Conservation (phyloP, 2,329 filamentous ascomycete species). For the Diaporthe batatas region DNA sequence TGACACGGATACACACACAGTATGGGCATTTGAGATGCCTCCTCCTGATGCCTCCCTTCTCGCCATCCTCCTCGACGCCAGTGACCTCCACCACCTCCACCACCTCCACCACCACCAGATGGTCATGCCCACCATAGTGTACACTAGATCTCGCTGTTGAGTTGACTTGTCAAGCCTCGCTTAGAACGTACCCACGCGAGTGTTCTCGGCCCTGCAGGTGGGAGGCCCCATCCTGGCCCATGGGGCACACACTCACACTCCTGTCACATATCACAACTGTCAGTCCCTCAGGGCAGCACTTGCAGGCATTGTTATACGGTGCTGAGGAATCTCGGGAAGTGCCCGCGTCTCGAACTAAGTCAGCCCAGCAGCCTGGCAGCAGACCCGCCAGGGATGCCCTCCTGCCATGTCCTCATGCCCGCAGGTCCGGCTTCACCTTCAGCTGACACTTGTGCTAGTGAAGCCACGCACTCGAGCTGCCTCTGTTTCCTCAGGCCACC, state of each 20-base stretch:
- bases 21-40: neutral
- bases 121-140: neutral
- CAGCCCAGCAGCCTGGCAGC: neutral
- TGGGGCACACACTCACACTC: neutral
- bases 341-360: conserved; percentile 19
- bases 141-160: conserved; percentile 6
- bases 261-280: conserved; percentile 32
- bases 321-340: conserved; percentile 21
- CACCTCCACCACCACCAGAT: conserved; percentile 3
- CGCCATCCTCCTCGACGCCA: neutral
- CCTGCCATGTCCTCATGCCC: conserved; percentile 17
- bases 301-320: conserved; percentile 20
- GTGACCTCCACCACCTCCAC: neutral
- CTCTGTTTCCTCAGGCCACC: neutral
- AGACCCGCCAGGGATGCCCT: neutral
- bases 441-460: conserved; percentile 40
- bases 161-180: conserved; percentile 27
- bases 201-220: conserved; percentile 21
- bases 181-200: conserved; percentile 9
- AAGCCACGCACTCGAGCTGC: neutral
- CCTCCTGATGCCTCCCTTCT: neutral
- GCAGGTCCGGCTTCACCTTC: conserved; percentile 37
- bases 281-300: neutral
- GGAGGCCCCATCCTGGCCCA: conserved; percentile 16
- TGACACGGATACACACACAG: neutral